phyloP scores from a whole-genome alignment of 140 eudicot genomes.

The Ambrosia hybrid region DNA sequence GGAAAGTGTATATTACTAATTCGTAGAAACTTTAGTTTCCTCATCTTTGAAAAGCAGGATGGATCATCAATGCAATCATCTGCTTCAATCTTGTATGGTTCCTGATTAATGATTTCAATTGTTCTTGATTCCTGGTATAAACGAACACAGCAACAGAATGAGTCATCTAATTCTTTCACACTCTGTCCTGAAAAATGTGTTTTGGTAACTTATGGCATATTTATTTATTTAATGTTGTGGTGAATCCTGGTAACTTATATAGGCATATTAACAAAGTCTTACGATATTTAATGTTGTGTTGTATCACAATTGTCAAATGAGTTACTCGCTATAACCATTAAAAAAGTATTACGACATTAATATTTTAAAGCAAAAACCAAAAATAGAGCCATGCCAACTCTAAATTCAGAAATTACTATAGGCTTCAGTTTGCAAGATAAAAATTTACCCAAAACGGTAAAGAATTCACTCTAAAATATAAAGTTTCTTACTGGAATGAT shows the following conservation, averaged over 20 bases:
- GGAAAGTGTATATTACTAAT: conserved; percentile 10
- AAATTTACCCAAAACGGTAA: neutral
- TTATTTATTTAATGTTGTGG: neutral
- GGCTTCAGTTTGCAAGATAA: neutral
- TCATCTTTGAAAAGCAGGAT: conserved; percentile 23
- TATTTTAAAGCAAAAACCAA: neutral
- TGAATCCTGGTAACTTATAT: neutral
- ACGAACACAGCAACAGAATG: conserved; percentile 5
- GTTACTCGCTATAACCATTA: neutral
- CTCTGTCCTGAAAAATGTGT: neutral
- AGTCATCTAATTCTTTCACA: neutral
- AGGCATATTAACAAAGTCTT: too few species aligned
- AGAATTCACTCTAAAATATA: neutral
- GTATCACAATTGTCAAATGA: neutral
- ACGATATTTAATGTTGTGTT: neutral
- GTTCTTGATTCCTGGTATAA: conserved; percentile 19
- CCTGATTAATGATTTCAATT: conserved; percentile 25
- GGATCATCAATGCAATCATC: conserved; percentile 13
- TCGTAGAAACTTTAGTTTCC: conserved; percentile 26
- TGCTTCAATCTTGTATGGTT: neutral
- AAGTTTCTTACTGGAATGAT: neutral
- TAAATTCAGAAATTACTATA: neutral
- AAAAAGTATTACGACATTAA: neutral
- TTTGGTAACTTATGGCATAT: neutral
- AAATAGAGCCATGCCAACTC: neutral